These are phyloP conservation scores for Daedaleopsis nitida DNA, from an alignment of 768 basidiomycete genomes.

Conservation along the genomic window DNA sequence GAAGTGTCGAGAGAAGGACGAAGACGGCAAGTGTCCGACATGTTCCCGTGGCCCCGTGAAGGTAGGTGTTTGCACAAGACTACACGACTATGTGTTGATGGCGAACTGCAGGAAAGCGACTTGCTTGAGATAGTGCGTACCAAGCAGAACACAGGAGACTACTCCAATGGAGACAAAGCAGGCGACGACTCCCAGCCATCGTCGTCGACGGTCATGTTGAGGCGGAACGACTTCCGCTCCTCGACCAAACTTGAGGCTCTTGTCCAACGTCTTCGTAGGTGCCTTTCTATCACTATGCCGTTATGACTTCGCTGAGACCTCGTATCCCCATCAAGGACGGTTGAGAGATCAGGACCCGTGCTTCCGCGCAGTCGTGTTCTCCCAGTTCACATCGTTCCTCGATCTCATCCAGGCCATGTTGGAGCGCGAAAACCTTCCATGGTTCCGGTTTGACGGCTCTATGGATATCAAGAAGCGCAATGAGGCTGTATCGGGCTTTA, in stretches of 20 bases:
- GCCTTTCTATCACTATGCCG: background rate
- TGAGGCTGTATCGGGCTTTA: constrained; percentile 78
- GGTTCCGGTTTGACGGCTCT: constrained; percentile 87
- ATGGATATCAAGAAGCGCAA: constrained; percentile 86
- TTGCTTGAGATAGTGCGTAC: constrained; percentile 65
- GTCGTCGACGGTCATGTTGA: constrained; percentile 53
- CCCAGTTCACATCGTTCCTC: constrained; percentile 87
- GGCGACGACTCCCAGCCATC: constrained; percentile 34
- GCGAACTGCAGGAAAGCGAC: constrained; percentile 48
- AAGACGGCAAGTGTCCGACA: constrained; percentile 77
- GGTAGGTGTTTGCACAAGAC: constrained; percentile 33
- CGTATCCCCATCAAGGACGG: constrained; percentile 44
- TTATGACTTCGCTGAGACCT: too few relatives aligned
- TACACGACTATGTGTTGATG: background rate
- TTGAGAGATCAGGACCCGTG: constrained; percentile 70
- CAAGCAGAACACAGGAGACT: constrained; percentile 16
- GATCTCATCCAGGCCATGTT: constrained; percentile 77
- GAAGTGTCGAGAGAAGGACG: constrained; percentile 66
- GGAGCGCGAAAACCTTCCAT: constrained; percentile 66
- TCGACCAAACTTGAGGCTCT: constrained; percentile 92
- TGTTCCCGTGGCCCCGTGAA: constrained; percentile 73
- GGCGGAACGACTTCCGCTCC: constrained; percentile 83
- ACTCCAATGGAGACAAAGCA: constrained; percentile 16
- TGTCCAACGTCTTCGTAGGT: constrained; percentile 65
- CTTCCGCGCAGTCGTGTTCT: constrained; percentile 87